Base-by-base conservation (phyloP, 2,329 filamentous ascomycete genomes). In the Neofusicoccum parvum region DNA sequence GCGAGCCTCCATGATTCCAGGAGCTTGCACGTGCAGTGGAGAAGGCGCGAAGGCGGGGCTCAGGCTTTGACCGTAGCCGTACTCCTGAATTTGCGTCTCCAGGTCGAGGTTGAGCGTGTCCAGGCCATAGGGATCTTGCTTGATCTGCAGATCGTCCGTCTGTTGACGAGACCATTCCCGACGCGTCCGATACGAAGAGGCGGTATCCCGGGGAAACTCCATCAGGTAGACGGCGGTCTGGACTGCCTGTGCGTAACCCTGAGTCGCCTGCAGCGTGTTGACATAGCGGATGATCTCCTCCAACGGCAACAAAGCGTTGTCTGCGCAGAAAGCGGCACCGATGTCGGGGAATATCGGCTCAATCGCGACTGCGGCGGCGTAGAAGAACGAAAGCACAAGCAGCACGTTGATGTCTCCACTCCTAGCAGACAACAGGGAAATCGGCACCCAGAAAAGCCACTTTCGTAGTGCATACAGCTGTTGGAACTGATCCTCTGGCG, bases 371-470 rank as follows among this genome's bases (percentile, higher is more conserved):
- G 92, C 93, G 17, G 93, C 88, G 0, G 92, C 94, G 80, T 97
- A 98, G 77, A 97, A 92, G 75, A 98, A 92, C 11, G 93, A 91
- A 64, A 98, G 88, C 68, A 96, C 89, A 62, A 96, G 84, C 70
- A 97, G 84, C 1, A 92, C 90, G 67, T 87, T 91, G 27, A 91
- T 86, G 69, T 94, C 92, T 41, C 87, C 87, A 59, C 90, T 88
- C 53, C 89, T 90, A 69, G 89, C 88, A 75, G 94, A 90, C 32
- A 97, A 85, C 71, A 94, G 90, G 70, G 89, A 88, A 39, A 97
- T 89, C 0, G 95, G 95, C 64, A 97, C 87, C 93, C 94, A 98
- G 80, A 98, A 97, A 15, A 98, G 86, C 93, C 94, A 97, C 71
- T 92, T 91, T 64, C 94, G 87, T 66, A 99, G 85, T 10, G 92